phyloP scores from a whole-genome alignment of 176 grass and related monocot species.

The Aegilops speltoides region DNA sequence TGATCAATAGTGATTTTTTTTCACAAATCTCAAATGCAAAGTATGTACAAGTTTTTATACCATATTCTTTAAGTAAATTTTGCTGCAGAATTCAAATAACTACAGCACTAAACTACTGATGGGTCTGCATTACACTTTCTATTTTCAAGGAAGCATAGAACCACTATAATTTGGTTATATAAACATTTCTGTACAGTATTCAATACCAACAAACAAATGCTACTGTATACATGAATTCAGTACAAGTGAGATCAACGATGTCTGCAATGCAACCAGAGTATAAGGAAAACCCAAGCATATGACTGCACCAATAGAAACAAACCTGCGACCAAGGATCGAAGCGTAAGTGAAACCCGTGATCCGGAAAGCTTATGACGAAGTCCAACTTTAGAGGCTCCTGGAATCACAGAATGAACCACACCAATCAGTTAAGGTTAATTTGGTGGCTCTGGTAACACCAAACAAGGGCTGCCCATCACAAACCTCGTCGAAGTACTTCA shows the following conservation, averaged over 20 bases:
- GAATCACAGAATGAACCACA: slow-evolving; percentile 13
- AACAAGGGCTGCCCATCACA: slow-evolving; percentile 21
- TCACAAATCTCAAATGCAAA: neutral
- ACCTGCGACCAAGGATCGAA: slow-evolving; percentile 99
- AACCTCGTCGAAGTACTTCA: slow-evolving; percentile 96
- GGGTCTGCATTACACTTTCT: neutral
- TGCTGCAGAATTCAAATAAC: neutral
- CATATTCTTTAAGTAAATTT: neutral
- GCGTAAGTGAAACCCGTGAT: slow-evolving; percentile 93
- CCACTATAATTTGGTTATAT: slow-evolving; percentile 7
- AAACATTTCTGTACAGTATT: neutral
- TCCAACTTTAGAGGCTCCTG: slow-evolving; percentile 93
- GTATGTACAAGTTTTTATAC: neutral
- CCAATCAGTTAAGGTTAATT: neutral
- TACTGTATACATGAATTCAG: neutral
- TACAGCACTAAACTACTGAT: neutral
- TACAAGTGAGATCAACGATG: neutral
- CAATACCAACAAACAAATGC: neutral
- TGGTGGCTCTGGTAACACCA: neutral
- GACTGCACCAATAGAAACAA: neutral
- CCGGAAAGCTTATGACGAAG: slow-evolving; percentile 91
- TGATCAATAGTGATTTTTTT: neutral
- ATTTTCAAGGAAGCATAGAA: neutral
- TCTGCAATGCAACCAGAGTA: slow-evolving; percentile 1
- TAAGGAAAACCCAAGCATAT: neutral